Conservation (phyloP, 306 rosid species). For the Lagenaria siceraria region DNA sequence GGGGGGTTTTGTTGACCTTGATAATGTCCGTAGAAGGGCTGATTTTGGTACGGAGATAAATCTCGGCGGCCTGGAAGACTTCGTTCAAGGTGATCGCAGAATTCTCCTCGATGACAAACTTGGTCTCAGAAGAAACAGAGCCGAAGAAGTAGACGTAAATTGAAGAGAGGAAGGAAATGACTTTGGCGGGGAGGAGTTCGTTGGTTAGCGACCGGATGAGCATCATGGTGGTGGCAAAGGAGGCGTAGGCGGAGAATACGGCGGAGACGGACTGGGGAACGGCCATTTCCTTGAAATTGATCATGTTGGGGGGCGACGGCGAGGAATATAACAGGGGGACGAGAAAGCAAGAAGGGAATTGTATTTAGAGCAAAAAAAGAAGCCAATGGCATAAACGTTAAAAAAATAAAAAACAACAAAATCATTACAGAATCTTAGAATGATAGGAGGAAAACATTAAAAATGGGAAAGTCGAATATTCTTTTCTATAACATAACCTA, state of each 20-base stretch:
- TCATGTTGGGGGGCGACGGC: background rate
- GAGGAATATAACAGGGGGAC: background rate
- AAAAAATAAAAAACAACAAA: too few relatives aligned
- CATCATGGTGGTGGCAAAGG: background rate
- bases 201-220: background rate
- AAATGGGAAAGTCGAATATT: too few relatives aligned
- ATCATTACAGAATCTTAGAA: too few relatives aligned
- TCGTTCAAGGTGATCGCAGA: background rate
- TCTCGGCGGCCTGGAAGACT: background rate
- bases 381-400: too few relatives aligned
- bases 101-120: background rate
- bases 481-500: too few relatives aligned
- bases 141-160: background rate
- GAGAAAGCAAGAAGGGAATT: background rate
- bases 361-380: too few relatives aligned
- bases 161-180: background rate
- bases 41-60: slow-evolving; percentile 1
- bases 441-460: too few relatives aligned
- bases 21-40: background rate
- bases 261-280: background rate
- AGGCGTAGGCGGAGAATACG: background rate
- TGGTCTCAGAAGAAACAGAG: background rate
- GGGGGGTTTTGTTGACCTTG: background rate
- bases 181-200: background rate
- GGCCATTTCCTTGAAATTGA: background rate